Conservation (phyloP, 768 basidiomycete genomes). For the Suillus variegatus region DNA sequence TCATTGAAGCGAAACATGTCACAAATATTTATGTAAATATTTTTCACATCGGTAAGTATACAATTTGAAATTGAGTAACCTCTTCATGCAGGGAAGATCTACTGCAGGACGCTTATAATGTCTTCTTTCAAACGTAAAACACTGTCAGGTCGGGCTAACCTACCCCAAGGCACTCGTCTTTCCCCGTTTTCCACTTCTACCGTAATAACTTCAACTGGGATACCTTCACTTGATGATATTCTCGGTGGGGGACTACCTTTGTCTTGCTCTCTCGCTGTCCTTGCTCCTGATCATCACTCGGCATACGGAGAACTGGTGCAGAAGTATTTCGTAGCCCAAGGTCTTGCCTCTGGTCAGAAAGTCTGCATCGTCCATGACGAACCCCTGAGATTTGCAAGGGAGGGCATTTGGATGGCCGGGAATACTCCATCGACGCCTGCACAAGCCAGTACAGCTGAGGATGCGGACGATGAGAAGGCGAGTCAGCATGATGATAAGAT, state of each 20-base stretch:
- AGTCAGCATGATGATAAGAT: conserved; percentile 58
- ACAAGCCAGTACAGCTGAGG: conserved; percentile 30
- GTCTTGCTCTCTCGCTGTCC: conserved; percentile 67
- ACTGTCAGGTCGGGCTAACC: conserved; percentile 42
- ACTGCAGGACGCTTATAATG: conserved; percentile 38
- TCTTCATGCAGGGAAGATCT: background rate
- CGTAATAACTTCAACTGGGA: conserved; percentile 76
- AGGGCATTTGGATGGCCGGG: conserved; percentile 78
- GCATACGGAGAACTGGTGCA: conserved; percentile 83
- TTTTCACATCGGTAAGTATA: no score
- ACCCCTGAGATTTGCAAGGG: conserved; percentile 57
- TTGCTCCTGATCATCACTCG: conserved; percentile 86
- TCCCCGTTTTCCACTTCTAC: conserved; percentile 60
- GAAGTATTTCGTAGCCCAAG: conserved; percentile 90
- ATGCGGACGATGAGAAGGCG: conserved; percentile 34
- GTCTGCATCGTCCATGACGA: conserved; percentile 67
- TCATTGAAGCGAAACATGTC: conserved; percentile 13
- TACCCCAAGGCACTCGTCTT: conserved; percentile 54
- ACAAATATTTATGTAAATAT: background rate
- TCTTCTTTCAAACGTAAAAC: conserved; percentile 80
- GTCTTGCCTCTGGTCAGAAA: conserved; percentile 69
- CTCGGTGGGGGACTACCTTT: conserved; percentile 91
- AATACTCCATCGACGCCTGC: conserved; percentile 14
- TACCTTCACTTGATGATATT: conserved; percentile 93
- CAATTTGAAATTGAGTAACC: background rate